These are phyloP conservation scores for Strobilomyces confusus DNA, from an alignment of 768 basidiomycete genomes.

Conservation along the genomic window DNA sequence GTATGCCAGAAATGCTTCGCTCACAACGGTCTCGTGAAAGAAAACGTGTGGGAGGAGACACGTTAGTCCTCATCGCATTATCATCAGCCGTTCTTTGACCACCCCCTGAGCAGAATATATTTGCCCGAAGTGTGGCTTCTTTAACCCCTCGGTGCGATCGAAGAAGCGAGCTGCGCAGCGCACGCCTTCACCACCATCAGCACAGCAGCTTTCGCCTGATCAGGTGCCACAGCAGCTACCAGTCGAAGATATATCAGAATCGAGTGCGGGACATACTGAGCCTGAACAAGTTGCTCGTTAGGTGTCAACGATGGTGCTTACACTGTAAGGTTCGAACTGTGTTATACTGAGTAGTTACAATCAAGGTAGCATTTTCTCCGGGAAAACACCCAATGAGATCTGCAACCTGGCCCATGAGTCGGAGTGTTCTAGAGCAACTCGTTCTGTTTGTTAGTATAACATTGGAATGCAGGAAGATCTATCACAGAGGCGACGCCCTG, in stretches of 20 bases:
- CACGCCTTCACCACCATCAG: constrained; percentile 27
- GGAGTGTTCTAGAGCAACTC: not conserved
- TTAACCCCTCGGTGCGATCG: constrained; percentile 53
- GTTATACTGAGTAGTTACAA: constrained; percentile 4
- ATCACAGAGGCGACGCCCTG: constrained; percentile 5
- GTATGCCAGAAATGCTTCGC: constrained; percentile 86
- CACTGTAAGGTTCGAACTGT: constrained; percentile 2
- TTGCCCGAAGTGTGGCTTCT: constrained; percentile 82
- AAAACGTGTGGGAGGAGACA: constrained; percentile 74
- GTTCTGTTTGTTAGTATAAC: not conserved
- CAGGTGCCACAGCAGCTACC: constrained; percentile 5
- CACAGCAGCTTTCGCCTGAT: constrained; percentile 7
- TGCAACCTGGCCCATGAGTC: not conserved
- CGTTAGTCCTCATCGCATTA: constrained; percentile 50
- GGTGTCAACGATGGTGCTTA: not conserved
- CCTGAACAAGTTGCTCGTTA: constrained; percentile 5
- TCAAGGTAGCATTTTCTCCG: not conserved
- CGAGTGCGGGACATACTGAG: not conserved
- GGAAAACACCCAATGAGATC: not conserved
- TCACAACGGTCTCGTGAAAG: constrained; percentile 86
- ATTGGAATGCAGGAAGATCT: constrained; percentile 1
- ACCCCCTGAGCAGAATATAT: constrained; percentile 58
- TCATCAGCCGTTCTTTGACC: not conserved
- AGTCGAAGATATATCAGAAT: not conserved
- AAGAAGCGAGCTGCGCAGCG: constrained; percentile 26